phyloP scores from a whole-genome alignment of 768 basidiomycete species.

The Phlebiopsis gigantea region DNA sequence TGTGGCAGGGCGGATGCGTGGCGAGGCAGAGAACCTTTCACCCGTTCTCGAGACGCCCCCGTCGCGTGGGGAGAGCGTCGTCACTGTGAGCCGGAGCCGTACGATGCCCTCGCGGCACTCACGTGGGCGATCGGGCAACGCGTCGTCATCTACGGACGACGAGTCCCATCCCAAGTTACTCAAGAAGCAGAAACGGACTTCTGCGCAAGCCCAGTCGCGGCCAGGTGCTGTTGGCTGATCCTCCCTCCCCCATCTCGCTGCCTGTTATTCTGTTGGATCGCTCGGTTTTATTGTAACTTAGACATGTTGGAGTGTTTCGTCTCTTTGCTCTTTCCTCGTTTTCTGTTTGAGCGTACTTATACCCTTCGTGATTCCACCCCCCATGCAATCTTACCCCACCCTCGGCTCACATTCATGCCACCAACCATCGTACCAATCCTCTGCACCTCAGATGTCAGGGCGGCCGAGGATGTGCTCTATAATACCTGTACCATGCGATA shows the following conservation, averaged over 20 bases:
- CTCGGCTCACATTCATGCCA: neutral
- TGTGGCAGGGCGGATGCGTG: constrained; percentile 25
- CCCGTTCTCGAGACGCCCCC: constrained; percentile 43
- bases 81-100: constrained; percentile 52
- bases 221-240: constrained; percentile 7
- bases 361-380: neutral
- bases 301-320: constrained; percentile 5
- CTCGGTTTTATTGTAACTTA: neutral
- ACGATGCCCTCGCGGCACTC: constrained; percentile 48
- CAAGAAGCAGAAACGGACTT: constrained; percentile 47
- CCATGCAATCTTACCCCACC: neutral
- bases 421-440: constrained; percentile 3
- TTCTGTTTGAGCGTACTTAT: constrained; percentile 5
- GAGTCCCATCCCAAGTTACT: constrained; percentile 36
- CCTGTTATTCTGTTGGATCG: too few species aligned
- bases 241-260: neutral
- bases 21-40: constrained; percentile 30
- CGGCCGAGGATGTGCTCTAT: constrained; percentile 11
- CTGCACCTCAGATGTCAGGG: neutral
- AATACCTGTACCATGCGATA: constrained; percentile 13
- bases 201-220: constrained; percentile 29
- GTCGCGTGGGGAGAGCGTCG: constrained; percentile 26
- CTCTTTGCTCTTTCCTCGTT: neutral
- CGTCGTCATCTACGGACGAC: constrained; percentile 28
- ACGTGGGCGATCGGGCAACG: constrained; percentile 8